Evolutionary conservation across 306 rosid species (phyloP), one percentile per base, ranked within the genome.

Genomic region (Malus sieversii): DNA sequence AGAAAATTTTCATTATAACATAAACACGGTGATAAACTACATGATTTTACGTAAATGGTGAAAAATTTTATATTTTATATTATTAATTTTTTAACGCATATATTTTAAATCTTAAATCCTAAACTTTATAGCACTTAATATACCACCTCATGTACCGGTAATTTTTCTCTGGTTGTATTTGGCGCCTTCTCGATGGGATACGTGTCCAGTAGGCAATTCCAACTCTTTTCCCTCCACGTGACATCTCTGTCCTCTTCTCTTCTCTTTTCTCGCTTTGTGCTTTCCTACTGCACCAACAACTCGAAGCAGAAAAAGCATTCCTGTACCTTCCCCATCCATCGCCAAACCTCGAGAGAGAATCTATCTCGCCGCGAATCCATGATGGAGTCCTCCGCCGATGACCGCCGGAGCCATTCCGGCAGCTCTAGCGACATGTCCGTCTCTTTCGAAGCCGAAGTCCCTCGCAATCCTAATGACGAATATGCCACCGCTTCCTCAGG

Each of bases 381-480:
- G 88, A 86, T 81, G 58, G 80, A 22, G 15, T 76, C 79, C 23
- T 18, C 76, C 55, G 25, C 68, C 71, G 4, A 14, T 40, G 73
- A 27, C 45, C 76, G 75, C 10, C 74, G 66, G 1, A 19, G 32
- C 77, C 74, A 81, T 77, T 86, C 88, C 44, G 60, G 45, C 58
- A 60, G 55, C 53, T 86, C 78, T 45, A 68, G 73, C 71, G 91
- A 89, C 59, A 3, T 52, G 66, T 86, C 93, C 25, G 85, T 88
- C 18, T 84, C 60, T 72, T 23, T 79, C 35, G 88, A 85, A 46
- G 81, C 87, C 2, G 32, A 70, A 8, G 45, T 29, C 74, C 66
- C 65, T 67, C 70, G 52, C 55, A 16, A 51, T 57, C 25, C 59
- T 44, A 63, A 10, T 27, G 73, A 35, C 30, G 68, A 27, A 82